phyloP scores from a whole-genome alignment of 129 eudicot genomes.

The Calendula officinalis region DNA sequence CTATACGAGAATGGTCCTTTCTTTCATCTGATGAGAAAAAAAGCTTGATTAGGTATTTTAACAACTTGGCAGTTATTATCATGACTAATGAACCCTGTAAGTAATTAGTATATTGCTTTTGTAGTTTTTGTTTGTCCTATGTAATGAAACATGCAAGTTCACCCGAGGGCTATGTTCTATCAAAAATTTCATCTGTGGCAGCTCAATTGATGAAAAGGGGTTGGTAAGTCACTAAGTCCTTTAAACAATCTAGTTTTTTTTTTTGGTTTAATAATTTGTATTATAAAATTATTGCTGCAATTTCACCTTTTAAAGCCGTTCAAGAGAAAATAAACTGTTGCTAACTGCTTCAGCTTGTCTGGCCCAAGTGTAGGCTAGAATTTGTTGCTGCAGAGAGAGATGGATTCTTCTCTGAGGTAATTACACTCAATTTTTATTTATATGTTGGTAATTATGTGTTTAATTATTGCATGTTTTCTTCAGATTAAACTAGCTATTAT shows the following conservation, averaged over 20 bases:
- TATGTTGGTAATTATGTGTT: background rate
- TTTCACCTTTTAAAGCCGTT: conserved; percentile 13
- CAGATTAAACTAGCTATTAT: conserved; percentile 75
- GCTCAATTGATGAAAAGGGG: conserved; percentile 98
- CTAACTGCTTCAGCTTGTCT: conserved; percentile 29
- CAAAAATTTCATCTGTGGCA: conserved; percentile 91
- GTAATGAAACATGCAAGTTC: conserved; percentile 86
- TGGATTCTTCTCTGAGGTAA: conserved; percentile 73
- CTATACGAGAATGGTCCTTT: conserved; percentile 83
- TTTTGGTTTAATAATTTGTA: conserved; percentile 8
- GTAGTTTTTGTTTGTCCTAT: conserved; percentile 77
- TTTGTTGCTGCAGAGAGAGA: conserved; percentile 77
- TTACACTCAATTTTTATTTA: conserved; percentile 1
- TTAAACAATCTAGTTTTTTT: background rate
- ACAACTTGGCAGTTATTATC: conserved; percentile 18
- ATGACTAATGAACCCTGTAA: conserved; percentile 12
- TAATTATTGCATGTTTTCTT: conserved; percentile 9
- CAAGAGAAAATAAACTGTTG: conserved; percentile 22
- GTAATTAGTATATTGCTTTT: conserved; percentile 23
- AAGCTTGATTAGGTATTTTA: conserved; percentile 72
- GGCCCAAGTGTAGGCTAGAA: conserved; percentile 68
- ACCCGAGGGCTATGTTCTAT: conserved; percentile 83
- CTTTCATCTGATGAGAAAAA: conserved; percentile 66
- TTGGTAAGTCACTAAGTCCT: conserved; percentile 86
- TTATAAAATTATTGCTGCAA: background rate